phyloP scores from a whole-genome alignment of 164 flowering plant species.

The Vitis rupestris region DNA sequence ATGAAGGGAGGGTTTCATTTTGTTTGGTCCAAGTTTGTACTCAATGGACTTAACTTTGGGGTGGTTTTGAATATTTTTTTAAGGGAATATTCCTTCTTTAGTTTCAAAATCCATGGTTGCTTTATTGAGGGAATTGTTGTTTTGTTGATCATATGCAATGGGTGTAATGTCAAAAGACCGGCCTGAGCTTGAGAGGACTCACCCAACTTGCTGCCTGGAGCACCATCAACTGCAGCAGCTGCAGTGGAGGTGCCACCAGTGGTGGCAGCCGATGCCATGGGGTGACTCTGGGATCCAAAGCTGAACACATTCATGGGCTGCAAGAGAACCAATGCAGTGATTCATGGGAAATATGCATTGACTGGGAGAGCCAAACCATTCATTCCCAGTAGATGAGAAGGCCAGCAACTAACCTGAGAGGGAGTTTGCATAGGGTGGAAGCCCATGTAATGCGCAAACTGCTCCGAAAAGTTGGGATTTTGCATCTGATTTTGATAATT shows the following conservation, averaged over 20 bases:
- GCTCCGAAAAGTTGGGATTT: conserved; percentile 32
- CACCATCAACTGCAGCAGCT: conserved; percentile 18
- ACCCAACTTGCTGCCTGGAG: conserved; percentile 30
- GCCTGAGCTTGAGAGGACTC: conserved; percentile 1
- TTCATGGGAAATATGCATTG: not conserved
- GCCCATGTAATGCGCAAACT: conserved; percentile 44
- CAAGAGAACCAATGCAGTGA: conserved; percentile 13
- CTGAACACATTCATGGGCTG: conserved; percentile 52
- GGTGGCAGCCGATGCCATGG: conserved; percentile 18
- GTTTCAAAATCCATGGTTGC: no score
- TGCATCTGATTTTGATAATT: conserved; percentile 48
- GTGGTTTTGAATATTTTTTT: no score
- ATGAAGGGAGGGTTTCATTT: no score
- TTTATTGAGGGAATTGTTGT: no score
- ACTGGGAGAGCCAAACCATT: not conserved
- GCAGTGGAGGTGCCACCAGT: conserved; percentile 21
- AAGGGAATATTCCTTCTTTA: no score
- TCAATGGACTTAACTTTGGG: no score
- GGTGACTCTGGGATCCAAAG: conserved; percentile 37
- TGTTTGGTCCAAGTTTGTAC: no score
- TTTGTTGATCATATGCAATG: no score
- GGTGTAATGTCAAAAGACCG: no score
- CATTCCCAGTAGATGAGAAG: not conserved
- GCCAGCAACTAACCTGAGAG: conserved; percentile 34
- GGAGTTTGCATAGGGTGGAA: conserved; percentile 41